Evolutionary conservation across 352 stramenopile species (phyloP), one percentile per base, ranked within the genome.

Genomic region (Globisporangium alternatum): DNA sequence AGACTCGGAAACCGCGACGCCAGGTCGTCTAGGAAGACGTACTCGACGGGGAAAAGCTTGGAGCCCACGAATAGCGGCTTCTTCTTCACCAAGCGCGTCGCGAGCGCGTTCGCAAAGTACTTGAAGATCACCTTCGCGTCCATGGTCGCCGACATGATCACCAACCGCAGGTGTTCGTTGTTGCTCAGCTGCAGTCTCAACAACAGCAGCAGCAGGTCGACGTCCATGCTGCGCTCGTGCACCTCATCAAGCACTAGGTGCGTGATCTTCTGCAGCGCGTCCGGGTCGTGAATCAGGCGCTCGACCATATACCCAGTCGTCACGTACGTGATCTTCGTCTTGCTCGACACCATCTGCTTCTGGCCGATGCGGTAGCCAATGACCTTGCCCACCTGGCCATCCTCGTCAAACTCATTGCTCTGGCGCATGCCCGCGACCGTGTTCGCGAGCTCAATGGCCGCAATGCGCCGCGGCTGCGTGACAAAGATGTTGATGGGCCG

Each of bases 111-210:
- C n/a, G 70, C 66, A 43, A 97, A 89, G 65, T 97, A 97, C 67
- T 91, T 89, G 52, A 93, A 78, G n/a, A 96, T 73, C 48, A 98
- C 71, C n/a, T 91, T 83, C 0, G 95, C 91, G 57, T 97, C 94
- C 70, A 99, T 90, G 6, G 97, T 99, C 15, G 97, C 97, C 52
- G 86, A 97, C 97, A 99, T 99, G 51, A 99, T 91, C 17, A 99
- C 83, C 2, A 99, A 68, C 5, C 92, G 83, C 4, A 98, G 75
- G 43, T 93, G 71, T 15, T 72, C 53, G 51, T 90, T 72, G 17
- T 85, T 51, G 51, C 78, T 80, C n/a, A 91, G 62, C 56, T 92
- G 76, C 5, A 91, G 69, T 22, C 96, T 89, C 30, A 96, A 82
- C 28, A 99, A 71, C 17, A 98, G 68, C 30, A 98, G 90, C 3